Percentiles rank a stretch among this genome's conserved stretches.
Conservation (phyloP, 164 flowering plant species). For the Buxus sempervirens region DNA sequence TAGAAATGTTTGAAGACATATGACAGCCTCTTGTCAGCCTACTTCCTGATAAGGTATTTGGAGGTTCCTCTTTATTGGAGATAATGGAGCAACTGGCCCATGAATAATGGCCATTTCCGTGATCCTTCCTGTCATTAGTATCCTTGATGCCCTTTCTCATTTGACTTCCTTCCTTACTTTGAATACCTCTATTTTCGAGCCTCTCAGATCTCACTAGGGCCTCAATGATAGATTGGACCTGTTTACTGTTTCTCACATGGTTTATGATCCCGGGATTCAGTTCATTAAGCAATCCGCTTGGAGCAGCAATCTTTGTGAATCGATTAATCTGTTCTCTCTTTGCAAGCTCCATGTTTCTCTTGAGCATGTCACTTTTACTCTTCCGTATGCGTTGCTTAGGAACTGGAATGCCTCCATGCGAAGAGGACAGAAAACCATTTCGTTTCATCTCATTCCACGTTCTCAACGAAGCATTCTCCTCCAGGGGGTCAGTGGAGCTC, state of each 20-base stretch:
- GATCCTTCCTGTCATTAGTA: conserved; percentile 16
- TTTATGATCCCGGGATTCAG: conserved; percentile 70
- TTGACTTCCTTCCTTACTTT: conserved; percentile 22
- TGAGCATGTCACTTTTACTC: conserved; percentile 36
- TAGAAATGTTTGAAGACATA: conserved; percentile 9
- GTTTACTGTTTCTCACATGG: conserved; percentile 69
- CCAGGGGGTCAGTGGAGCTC: conserved; percentile 54
- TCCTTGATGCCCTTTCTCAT: conserved; percentile 28
- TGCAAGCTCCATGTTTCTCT: conserved; percentile 63
- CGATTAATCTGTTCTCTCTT: conserved; percentile 62
- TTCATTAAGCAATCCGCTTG: conserved; percentile 63
- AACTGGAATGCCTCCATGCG: conserved; percentile 60
- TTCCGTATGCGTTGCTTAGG: conserved; percentile 64
- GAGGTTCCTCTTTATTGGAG: conserved; percentile 16
- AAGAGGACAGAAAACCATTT: conserved; percentile 72
- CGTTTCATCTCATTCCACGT: conserved; percentile 85
- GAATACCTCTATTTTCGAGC: conserved; percentile 19
- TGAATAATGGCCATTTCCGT: conserved; percentile 14
- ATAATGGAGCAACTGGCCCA: conserved; percentile 12
- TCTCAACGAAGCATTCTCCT: conserved; percentile 50
- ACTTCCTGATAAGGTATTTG: conserved; percentile 15
- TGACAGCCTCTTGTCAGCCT: conserved; percentile 15
- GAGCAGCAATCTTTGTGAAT: conserved; percentile 67
- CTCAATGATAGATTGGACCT: conserved; percentile 70
- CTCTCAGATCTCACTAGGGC: conserved; percentile 57